These are phyloP conservation scores for Begonia peltatifolia DNA, from an alignment of 306 rosid species.

Conservation along the genomic window DNA sequence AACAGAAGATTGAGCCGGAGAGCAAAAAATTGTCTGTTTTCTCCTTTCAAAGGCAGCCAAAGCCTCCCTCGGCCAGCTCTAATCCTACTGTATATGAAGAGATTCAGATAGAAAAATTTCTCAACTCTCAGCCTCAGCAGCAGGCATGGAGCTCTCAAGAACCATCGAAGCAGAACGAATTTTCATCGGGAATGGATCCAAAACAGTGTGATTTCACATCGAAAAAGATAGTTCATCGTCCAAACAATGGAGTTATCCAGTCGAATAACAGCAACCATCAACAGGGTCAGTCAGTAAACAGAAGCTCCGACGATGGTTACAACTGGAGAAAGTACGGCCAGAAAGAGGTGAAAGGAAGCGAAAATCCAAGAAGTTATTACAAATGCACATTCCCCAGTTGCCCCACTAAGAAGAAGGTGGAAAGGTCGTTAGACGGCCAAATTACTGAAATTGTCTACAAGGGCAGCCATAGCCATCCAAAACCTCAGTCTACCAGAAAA, in stretches of 20 bases:
- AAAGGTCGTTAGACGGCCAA: slow-evolving; percentile 59
- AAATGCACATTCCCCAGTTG: slow-evolving; percentile 81
- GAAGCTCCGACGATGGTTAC: slow-evolving; percentile 76
- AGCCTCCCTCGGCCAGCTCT: slow-evolving; percentile 29
- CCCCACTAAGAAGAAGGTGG: slow-evolving; percentile 84
- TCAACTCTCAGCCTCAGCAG: slow-evolving; percentile 12
- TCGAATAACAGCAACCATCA: slow-evolving; percentile 11
- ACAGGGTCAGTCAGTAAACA: slow-evolving; percentile 34
- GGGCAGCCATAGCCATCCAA: slow-evolving; percentile 76
- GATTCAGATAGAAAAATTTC: not conserved
- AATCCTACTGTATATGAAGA: slow-evolving; percentile 27
- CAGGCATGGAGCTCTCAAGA: slow-evolving; percentile 41
- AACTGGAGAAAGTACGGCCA: slow-evolving; percentile 96
- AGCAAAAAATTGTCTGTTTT: slow-evolving; percentile 27
- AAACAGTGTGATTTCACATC: slow-evolving; percentile 9
- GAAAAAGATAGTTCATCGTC: no score
- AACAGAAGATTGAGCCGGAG: slow-evolving; percentile 38
- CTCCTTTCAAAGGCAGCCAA: slow-evolving; percentile 41
- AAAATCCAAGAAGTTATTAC: slow-evolving; percentile 85
- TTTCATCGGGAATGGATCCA: slow-evolving; percentile 25
- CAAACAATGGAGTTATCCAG: no score
- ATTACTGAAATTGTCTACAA: slow-evolving; percentile 85
- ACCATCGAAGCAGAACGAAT: slow-evolving; percentile 23
- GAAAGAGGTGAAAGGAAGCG: slow-evolving; percentile 86
- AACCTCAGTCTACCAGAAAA: slow-evolving; percentile 48